Conservation (phyloP, 768 basidiomycete species). For the Fibroporia radiculosa region DNA sequence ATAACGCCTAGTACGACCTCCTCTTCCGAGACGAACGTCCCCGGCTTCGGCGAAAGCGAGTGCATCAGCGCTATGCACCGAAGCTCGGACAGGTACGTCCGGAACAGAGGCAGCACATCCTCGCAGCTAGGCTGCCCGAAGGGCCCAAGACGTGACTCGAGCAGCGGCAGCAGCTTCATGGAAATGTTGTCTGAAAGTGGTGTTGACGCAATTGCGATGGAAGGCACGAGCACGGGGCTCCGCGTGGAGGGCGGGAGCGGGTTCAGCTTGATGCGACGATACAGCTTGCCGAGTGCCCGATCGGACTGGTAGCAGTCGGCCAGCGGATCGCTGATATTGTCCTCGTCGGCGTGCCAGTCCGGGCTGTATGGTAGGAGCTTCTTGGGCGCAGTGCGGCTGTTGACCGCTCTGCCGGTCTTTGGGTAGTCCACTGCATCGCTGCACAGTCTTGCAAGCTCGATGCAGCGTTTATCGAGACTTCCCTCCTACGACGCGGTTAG, state of each 20-base stretch:
- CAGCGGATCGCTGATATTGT: conserved; percentile 32
- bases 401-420: conserved; percentile 63
- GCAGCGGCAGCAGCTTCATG: conserved; percentile 7
- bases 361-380: conserved; percentile 61
- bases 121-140: conserved; percentile 10
- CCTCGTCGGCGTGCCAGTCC: conserved; percentile 51
- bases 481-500: conserved; percentile 37
- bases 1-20: conserved; percentile 73
- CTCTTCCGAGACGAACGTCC: conserved; percentile 38
- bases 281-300: conserved; percentile 65
- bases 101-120: conserved; percentile 28
- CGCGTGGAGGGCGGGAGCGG: conserved; percentile 18
- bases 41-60: conserved; percentile 30
- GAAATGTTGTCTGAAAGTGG: conserved; percentile 19
- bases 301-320: conserved; percentile 65
- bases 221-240: conserved; percentile 5
- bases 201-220: not conserved
- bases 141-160: conserved; percentile 11
- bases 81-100: conserved; percentile 54
- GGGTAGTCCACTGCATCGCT: conserved; percentile 71
- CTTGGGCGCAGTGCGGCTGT: conserved; percentile 39
- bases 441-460: conserved; percentile 52
- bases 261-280: conserved; percentile 40
- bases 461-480: conserved; percentile 48
- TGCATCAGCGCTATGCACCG: conserved; percentile 62